Evolutionary conservation across 2,329 filamentous ascomycete genomes (phyloP).

Genomic region (Trichoderma sp.): DNA sequence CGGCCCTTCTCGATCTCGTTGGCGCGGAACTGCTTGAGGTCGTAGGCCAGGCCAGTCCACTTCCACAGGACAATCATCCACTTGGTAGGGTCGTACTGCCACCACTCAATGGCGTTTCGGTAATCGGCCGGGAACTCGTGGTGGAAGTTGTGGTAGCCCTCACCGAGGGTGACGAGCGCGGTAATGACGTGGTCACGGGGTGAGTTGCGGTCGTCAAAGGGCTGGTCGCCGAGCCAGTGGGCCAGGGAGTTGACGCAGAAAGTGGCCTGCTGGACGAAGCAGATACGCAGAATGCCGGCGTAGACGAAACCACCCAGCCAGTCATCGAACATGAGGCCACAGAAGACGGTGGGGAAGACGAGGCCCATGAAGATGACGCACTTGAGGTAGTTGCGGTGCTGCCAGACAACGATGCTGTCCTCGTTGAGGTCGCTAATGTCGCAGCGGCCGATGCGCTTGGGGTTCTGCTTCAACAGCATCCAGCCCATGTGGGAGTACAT

Average conservation of each 20-base stretch:
- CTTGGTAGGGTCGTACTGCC: conserved; percentile 90
- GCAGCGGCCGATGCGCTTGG: conserved; percentile 82
- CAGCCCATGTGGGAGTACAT: conserved; percentile 78
- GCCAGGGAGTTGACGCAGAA: conserved; percentile 92
- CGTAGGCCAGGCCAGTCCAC: conserved; percentile 78
- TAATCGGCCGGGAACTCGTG: conserved; percentile 94
- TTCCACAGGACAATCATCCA: conserved; percentile 87
- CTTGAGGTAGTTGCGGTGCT: conserved; percentile 85
- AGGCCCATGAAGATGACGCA: conserved; percentile 76
- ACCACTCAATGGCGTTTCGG: conserved; percentile 89
- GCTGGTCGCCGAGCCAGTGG: conserved; percentile 90
- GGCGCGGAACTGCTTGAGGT: conserved; percentile 86
- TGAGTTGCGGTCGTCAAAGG: conserved; percentile 90
- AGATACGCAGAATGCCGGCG: conserved; percentile 80
- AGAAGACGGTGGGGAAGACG: conserved; percentile 71
- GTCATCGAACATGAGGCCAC: conserved; percentile 79
- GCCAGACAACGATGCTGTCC: conserved; percentile 81
- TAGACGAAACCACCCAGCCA: conserved; percentile 83
- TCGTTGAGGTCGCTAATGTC: conserved; percentile 89
- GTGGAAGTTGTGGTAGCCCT: conserved; percentile 95
- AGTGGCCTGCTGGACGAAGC: conserved; percentile 88
- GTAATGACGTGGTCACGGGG: conserved; percentile 87
- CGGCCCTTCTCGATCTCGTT: conserved; percentile 94
- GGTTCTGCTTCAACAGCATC: conserved; percentile 95
- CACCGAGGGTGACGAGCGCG: conserved; percentile 79